Base-by-base conservation (phyloP, 78 protist genomes). In the Planoprotostelium fungivorum region DNA sequence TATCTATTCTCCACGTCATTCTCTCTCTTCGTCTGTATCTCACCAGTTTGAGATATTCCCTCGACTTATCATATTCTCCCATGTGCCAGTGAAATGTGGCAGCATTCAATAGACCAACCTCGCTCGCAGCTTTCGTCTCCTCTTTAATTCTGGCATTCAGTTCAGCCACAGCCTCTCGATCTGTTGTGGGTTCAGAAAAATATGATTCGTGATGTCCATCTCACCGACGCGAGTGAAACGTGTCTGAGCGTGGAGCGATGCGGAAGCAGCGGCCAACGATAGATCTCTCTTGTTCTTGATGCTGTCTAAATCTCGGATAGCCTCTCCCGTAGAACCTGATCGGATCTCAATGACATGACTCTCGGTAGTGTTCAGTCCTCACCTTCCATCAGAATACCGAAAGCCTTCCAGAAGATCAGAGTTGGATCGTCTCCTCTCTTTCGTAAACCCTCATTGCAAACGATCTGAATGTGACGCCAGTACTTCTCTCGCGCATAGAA, bases 1-100 rank as follows among this genome's bases (percentile, higher is more conserved):
- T 25, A 39, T 87, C 89, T 39, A 25, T 1, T 35, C 63, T 1
- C 23, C 34, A 87, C 63, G 23, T 29, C 88, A 5, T 36, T 87
- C 23, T 35, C 23, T 1, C 1, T 9, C 28, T 87, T 1, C 35
- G 1, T 16, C 25, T 23, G 37, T 28, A 29, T 9, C 1, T 29
- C 35, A n/a, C 88, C 88, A 1, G 35, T 9, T 87, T 87, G 88
- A 87, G 28, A 5, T 35, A 28, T 1, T 87, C 88, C 28, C 88
- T 25, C 9, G 88, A 1, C 63, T 87, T 87, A 37, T 87, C 88
- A n/a, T 87, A n/a, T 9, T 87, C 63, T 36, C 63, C 35, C 84
- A 36, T 87, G 88, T 87, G 63, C 88, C 31, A 31, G 63, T 38
- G 37, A n/a, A 35, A 87, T 1, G 39, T 1, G 63, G 37, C 88